Conservation (phyloP, 176 grass and related monocot species). For the Poa annua region DNA sequence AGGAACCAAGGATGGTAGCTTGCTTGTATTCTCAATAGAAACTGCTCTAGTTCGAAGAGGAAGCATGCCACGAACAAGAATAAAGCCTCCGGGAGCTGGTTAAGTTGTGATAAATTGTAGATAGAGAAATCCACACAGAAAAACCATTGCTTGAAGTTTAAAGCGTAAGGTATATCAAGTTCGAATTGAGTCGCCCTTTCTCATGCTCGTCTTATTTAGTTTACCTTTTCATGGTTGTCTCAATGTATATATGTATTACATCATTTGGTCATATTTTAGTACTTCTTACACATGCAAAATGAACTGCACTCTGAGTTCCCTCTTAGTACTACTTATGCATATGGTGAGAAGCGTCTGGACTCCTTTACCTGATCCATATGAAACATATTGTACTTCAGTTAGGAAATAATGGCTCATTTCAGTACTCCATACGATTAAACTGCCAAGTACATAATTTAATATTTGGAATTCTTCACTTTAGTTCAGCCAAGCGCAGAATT, state of each 20-base stretch:
- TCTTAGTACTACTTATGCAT: slow-evolving; percentile 1
- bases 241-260: neutral
- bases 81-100: slow-evolving; percentile 43
- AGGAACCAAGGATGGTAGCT: slow-evolving; percentile 84
- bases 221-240: slow-evolving; percentile 18
- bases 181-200: slow-evolving; percentile 1
- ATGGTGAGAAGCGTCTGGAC: slow-evolving; percentile 8
- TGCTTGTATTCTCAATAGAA: slow-evolving; percentile 90
- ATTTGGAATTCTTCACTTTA: neutral
- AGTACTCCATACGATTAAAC: neutral
- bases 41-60: slow-evolving; percentile 65
- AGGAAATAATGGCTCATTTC: slow-evolving; percentile 26
- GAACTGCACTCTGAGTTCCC: slow-evolving; percentile 18
- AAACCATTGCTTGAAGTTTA: slow-evolving; percentile 9
- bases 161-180: slow-evolving; percentile 27
- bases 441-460: slow-evolving; percentile 5
- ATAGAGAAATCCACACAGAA: slow-evolving; percentile 17
- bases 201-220: neutral
- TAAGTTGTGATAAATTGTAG: slow-evolving; percentile 30
- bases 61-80: slow-evolving; percentile 49
- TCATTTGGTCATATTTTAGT: neutral
- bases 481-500: neutral
- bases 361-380: neutral
- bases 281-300: slow-evolving; percentile 18
- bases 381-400: neutral